Percentiles rank a stretch among this genome's conserved stretches.
phyloP scores from a whole-genome alignment of 768 basidiomycete species.

The Hemileccinum impolitum region DNA sequence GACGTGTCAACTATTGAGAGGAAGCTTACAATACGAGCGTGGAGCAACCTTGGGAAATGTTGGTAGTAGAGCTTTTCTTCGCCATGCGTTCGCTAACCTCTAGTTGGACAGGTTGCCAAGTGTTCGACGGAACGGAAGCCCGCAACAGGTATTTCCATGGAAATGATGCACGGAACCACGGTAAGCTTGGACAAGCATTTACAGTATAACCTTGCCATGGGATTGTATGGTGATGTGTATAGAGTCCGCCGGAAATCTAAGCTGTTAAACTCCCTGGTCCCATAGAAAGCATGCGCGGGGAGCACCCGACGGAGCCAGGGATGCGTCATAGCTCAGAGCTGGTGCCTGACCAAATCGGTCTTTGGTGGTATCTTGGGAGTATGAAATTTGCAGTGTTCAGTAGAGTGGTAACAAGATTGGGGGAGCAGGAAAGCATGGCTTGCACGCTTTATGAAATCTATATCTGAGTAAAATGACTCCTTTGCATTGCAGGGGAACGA shows the following conservation, averaged over 20 bases:
- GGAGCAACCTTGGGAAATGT: conserved; percentile 10
- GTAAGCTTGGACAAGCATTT: conserved; percentile 1
- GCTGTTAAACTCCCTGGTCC: neutral
- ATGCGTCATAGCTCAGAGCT: conserved; percentile 2
- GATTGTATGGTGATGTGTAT: neutral
- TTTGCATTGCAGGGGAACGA: neutral
- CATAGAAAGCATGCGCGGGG: conserved; percentile 3
- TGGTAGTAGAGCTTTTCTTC: neutral
- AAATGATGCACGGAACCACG: neutral
- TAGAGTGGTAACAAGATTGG: neutral
- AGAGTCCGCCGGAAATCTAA: neutral
- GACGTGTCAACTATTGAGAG: neutral
- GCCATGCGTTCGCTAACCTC: neutral
- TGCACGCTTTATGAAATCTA: conserved; percentile 3
- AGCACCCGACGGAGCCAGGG: conserved; percentile 1
- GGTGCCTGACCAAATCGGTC: conserved; percentile 7
- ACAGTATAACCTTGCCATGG: conserved; percentile 4
- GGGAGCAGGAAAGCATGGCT: neutral
- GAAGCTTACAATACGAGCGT: neutral
- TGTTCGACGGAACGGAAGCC: conserved; percentile 4
- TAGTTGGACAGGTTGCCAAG: neutral
- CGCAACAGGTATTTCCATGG: conserved; percentile 10
- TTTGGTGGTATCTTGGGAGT: conserved; percentile 2
- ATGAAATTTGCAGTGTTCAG: neutral
- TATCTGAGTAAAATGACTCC: neutral